Conservation (phyloP, 2,329 filamentous ascomycete species). For the Aspergillus ustus region DNA sequence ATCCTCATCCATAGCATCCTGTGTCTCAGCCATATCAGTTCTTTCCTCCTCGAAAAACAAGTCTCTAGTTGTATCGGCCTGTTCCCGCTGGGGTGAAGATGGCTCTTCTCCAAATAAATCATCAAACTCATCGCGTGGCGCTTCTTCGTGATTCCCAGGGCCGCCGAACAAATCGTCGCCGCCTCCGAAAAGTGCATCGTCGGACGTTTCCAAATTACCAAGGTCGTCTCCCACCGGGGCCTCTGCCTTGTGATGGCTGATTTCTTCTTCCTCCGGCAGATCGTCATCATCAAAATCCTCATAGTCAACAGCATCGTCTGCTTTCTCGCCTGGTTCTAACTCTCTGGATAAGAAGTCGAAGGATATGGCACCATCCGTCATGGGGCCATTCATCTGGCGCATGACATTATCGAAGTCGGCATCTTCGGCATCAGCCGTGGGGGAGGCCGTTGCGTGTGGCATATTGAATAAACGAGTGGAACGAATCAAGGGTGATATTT, state of each 20-base stretch:
- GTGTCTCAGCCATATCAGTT: slow-evolving; percentile 17
- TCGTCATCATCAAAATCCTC: slow-evolving; percentile 93
- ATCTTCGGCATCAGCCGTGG: slow-evolving; percentile 38
- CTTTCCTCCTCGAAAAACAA: slow-evolving; percentile 40
- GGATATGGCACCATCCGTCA: slow-evolving; percentile 34
- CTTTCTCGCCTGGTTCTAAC: slow-evolving; percentile 69
- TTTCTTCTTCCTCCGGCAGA: slow-evolving; percentile 66
- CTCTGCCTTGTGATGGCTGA: slow-evolving; percentile 22
- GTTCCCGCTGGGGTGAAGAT: slow-evolving; percentile 38
- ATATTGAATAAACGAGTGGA: slow-evolving; percentile 29
- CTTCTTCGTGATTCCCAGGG: slow-evolving; percentile 28
- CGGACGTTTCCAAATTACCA: slow-evolving; percentile 57
- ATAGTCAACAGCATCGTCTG: slow-evolving; percentile 88
- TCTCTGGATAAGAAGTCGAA: slow-evolving; percentile 48
- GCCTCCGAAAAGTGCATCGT: slow-evolving; percentile 31
- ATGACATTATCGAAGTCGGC: slow-evolving; percentile 48
- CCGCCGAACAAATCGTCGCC: slow-evolving; percentile 46
- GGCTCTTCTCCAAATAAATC: slow-evolving; percentile 54
- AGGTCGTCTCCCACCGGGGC: slow-evolving; percentile 52
- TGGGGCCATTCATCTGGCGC: slow-evolving; percentile 46
- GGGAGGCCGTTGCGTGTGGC: slow-evolving; percentile 44
- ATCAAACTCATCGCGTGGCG: slow-evolving; percentile 48
- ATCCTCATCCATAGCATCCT: slow-evolving; percentile 33
- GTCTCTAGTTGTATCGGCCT: slow-evolving; percentile 36
- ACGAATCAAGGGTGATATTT: not conserved